These are phyloP conservation scores for Serendipita sp. DNA, from an alignment of 768 basidiomycete species.

Conservation along the genomic window DNA sequence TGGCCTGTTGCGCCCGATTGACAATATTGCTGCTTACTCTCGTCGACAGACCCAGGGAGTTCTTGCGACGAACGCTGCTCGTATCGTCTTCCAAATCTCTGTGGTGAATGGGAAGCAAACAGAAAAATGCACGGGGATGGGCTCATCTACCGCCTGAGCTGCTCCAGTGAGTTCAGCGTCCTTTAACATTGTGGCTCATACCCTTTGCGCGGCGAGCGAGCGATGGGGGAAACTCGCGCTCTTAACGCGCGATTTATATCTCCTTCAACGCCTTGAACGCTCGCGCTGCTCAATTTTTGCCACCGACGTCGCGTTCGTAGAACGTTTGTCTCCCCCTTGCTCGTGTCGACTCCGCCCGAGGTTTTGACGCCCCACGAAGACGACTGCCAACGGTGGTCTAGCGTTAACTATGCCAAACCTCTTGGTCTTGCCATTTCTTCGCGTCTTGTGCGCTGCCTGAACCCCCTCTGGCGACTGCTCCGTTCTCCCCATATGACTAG, in stretches of 20 bases:
- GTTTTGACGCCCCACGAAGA: too few species aligned
- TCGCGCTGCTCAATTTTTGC: not conserved
- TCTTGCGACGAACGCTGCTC: not conserved
- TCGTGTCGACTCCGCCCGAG: not conserved
- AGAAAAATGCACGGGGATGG: conserved; percentile 2
- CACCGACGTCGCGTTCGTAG: not conserved
- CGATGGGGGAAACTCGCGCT: too few species aligned
- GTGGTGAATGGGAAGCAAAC: not conserved
- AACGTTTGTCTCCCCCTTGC: not conserved
- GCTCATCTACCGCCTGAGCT: conserved; percentile 1
- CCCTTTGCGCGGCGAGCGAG: not conserved
- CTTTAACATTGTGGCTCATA: not conserved
- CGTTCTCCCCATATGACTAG: not conserved
- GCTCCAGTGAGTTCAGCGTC: conserved; percentile 1
- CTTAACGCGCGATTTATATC: too few species aligned
- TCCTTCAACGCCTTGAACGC: not conserved
- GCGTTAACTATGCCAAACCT: too few species aligned
- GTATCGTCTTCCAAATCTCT: not conserved
- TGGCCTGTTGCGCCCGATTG: not conserved
- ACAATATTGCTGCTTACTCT: not conserved
- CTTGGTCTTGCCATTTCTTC: too few species aligned
- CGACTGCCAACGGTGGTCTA: too few species aligned
- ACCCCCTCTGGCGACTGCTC: not conserved
- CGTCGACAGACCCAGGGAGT: not conserved
- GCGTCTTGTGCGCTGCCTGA: not conserved